Evolutionary conservation across 2,329 filamentous ascomycete genomes (phyloP).

Genomic region (Cladophialophora psammophila): DNA sequence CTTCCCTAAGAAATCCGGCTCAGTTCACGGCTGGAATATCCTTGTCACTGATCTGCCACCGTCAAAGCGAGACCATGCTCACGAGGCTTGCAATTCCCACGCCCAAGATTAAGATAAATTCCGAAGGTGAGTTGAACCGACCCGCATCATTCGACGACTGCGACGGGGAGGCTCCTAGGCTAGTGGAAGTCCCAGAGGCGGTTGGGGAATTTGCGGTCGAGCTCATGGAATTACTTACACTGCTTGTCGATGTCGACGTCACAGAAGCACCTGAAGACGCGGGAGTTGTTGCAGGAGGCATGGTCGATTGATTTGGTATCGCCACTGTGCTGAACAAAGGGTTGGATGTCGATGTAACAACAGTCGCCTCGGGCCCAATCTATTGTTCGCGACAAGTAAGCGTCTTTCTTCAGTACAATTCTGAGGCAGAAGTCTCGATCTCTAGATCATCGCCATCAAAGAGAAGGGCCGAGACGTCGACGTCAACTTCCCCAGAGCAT

Average conservation of each 20-base stretch:
- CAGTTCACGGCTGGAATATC: conserved; percentile 4
- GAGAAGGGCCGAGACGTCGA: not conserved
- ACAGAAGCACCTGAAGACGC: conserved; percentile 7
- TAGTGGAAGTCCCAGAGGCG: conserved; percentile 4
- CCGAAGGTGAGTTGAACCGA: conserved; percentile 13
- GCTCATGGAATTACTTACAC: conserved; percentile 3
- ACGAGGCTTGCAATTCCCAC: conserved; percentile 20
- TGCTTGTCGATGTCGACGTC: conserved; percentile 14
- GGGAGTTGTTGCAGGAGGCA: conserved; percentile 30
- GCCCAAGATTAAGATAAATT: conserved; percentile 16
- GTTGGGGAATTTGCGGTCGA: not conserved
- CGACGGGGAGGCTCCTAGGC: conserved; percentile 18
- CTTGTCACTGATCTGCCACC: conserved; percentile 10
- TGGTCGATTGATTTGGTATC: conserved; percentile 29
- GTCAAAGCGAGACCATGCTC: conserved; percentile 13
- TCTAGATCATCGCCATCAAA: not conserved
- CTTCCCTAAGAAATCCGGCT: conserved; percentile 1
- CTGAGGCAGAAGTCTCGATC: not conserved
- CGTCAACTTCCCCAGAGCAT: not conserved
- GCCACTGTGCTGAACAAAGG: conserved; percentile 36
- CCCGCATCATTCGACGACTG: conserved; percentile 17
- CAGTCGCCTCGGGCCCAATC: conserved; percentile 38
- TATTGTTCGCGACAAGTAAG: not conserved
- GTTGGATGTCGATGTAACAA: conserved; percentile 24
- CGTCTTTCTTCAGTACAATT: not conserved